Conservation (phyloP, 163 green algal genomes). For the Chlorella variabilis region DNA sequence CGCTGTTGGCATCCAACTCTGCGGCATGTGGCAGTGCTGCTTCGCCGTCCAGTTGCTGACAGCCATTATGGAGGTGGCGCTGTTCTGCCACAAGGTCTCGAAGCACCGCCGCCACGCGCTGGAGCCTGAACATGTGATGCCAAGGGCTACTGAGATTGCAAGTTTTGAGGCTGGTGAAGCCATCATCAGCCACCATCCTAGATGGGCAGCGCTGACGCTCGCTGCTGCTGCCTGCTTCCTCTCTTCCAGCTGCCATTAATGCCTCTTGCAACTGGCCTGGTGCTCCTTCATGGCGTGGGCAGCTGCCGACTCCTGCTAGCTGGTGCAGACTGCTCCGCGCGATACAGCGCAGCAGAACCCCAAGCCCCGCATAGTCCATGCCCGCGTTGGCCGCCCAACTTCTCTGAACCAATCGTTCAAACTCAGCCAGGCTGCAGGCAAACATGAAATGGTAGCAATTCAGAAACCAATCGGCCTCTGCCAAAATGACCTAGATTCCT, state of each 20-base stretch:
- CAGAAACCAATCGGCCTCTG: too few species aligned
- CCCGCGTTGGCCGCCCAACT: conserved; percentile 69
- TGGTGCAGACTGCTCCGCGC: not conserved
- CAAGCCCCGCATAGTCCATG: conserved; percentile 50
- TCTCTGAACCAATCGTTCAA: conserved; percentile 72
- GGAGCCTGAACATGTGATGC: conserved; percentile 25
- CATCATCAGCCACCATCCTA: too few species aligned
- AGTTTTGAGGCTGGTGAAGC: too few species aligned
- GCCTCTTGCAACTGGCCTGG: too few species aligned
- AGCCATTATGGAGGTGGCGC: not conserved
- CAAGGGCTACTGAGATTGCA: not conserved
- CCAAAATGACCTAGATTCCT: too few species aligned
- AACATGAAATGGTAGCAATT: not conserved
- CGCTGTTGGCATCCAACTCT: conserved; percentile 17
- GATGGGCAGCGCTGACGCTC: too few species aligned
- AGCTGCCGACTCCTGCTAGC: not conserved
- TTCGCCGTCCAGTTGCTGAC: not conserved
- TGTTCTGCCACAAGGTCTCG: conserved; percentile 30
- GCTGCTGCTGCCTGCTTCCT: not conserved
- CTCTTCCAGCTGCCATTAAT: not conserved
- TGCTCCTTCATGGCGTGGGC: too few species aligned
- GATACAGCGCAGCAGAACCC: conserved; percentile 46
- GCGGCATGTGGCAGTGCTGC: not conserved
- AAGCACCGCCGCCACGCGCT: conserved; percentile 6
- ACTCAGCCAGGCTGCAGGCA: conserved; percentile 59